Evolutionary conservation across 192 early-diverging fungal species (phyloP).

Genomic region (Chytriomyces confervae): DNA sequence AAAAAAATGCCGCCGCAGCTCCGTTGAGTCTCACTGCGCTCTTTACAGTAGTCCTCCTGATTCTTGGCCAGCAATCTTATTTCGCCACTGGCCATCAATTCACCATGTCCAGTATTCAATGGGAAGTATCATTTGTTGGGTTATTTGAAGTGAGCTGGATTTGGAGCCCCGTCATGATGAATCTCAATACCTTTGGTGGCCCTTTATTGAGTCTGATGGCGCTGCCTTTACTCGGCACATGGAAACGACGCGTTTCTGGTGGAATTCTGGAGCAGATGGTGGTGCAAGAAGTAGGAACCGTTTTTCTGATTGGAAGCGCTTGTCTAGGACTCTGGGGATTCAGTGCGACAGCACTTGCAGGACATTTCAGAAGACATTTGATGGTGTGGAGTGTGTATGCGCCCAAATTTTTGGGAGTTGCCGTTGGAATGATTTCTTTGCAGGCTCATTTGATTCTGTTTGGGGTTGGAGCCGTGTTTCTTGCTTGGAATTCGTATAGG

Average conservation of each 20-base stretch:
- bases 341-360: constrained; percentile 63
- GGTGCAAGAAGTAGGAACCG: constrained; percentile 48
- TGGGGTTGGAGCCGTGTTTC: constrained; percentile 25
- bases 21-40: constrained; percentile 52
- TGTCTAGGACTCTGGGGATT: constrained; percentile 49
- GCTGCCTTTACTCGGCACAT: constrained; percentile 65
- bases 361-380: constrained; percentile 80
- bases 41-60: constrained; percentile 47
- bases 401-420: constrained; percentile 76
- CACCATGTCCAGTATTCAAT: constrained; percentile 88
- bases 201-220: constrained; percentile 50
- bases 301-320: constrained; percentile 41
- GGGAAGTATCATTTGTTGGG: constrained; percentile 88
- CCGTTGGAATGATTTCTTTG: constrained; percentile 29
- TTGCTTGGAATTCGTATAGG: constrained; percentile 35
- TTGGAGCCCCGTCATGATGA: constrained; percentile 74
- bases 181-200: constrained; percentile 76
- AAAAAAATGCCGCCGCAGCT: background rate
- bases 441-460: constrained; percentile 33
- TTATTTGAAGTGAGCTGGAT: constrained; percentile 73
- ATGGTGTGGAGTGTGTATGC: constrained; percentile 99
- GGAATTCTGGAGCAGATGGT: constrained; percentile 46
- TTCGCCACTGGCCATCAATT: constrained; percentile 95
- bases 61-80: constrained; percentile 64
- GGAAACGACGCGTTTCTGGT: constrained; percentile 55